Evolutionary conservation across 768 basidiomycete genomes (phyloP).

Genomic region (Clathrus columnatus): DNA sequence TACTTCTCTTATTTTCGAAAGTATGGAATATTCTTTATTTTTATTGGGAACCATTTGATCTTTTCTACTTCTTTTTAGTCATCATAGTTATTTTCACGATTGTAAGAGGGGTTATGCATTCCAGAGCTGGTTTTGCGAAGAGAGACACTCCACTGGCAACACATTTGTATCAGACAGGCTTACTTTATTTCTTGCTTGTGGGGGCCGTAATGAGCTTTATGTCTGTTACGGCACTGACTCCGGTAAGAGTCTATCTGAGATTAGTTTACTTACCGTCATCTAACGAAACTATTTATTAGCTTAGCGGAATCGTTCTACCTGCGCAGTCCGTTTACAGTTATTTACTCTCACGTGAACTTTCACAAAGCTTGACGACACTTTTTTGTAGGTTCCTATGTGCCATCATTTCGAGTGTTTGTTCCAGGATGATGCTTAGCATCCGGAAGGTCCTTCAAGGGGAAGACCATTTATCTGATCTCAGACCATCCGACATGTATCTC

Average conservation of each 20-base stretch:
- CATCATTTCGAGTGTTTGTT: neutral
- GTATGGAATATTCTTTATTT: neutral
- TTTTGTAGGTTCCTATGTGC: neutral
- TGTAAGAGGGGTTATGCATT: neutral
- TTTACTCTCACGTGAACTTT: neutral
- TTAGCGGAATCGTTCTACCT: neutral
- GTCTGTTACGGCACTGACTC: constrained; percentile 1
- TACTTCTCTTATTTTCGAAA: neutral
- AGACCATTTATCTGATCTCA: neutral
- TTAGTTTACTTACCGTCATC: neutral
- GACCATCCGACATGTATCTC: neutral
- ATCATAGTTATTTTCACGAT: neutral
- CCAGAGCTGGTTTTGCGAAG: neutral
- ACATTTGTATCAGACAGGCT: neutral
- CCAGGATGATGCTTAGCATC: constrained; percentile 3
- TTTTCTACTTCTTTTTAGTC: neutral
- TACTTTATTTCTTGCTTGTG: neutral
- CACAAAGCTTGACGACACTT: neutral
- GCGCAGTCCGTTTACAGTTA: neutral
- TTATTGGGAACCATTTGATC: neutral
- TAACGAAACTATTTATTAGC: neutral
- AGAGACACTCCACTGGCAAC: neutral
- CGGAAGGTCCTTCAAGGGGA: neutral
- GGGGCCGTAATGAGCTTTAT: neutral
- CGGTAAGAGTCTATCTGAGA: neutral